These are phyloP conservation scores for Tricholoma sp. DNA, from an alignment of 768 basidiomycete genomes.

Conservation along the genomic window DNA sequence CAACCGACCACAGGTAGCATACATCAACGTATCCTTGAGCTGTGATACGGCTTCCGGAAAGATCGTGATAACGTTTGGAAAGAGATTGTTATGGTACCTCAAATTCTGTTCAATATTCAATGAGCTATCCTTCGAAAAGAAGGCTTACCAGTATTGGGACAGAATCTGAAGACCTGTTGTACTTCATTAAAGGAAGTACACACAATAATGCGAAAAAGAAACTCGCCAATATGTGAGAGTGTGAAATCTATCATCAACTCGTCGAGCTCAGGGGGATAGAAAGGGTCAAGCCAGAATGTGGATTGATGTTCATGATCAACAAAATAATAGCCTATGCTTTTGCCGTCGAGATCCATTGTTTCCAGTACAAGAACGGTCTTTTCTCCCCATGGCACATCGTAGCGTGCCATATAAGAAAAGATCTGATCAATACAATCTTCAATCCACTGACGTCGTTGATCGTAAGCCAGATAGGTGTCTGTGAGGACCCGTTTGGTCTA, in stretches of 20 bases:
- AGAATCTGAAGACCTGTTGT: neutral
- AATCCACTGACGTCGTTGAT: neutral
- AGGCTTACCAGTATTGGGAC: conserved; percentile 5
- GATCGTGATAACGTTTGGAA: neutral
- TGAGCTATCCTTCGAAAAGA: neutral
- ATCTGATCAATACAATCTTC: neutral
- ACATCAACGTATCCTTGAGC: conserved; percentile 2
- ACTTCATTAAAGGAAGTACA: neutral
- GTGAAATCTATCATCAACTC: neutral
- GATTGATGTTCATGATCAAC: conserved; percentile 3
- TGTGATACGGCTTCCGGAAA: neutral
- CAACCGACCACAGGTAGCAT: neutral
- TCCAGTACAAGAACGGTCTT: conserved; percentile 4
- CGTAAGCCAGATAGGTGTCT: conserved; percentile 2
- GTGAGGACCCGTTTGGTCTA: conserved; percentile 3
- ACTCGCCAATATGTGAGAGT: neutral
- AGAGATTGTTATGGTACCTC: conserved; percentile 5
- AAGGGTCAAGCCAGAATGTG: conserved; percentile 4
- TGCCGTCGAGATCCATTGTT: neutral
- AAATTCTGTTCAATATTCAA: neutral
- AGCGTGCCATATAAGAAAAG: neutral
- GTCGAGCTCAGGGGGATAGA: neutral
- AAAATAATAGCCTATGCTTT: conserved; percentile 5
- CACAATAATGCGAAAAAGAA: neutral
- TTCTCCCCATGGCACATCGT: neutral